Percentiles rank a stretch among this genome's conserved stretches.
Conservation (phyloP, 2,329 filamentous ascomycete species). For the Botryotinia narcissicola region DNA sequence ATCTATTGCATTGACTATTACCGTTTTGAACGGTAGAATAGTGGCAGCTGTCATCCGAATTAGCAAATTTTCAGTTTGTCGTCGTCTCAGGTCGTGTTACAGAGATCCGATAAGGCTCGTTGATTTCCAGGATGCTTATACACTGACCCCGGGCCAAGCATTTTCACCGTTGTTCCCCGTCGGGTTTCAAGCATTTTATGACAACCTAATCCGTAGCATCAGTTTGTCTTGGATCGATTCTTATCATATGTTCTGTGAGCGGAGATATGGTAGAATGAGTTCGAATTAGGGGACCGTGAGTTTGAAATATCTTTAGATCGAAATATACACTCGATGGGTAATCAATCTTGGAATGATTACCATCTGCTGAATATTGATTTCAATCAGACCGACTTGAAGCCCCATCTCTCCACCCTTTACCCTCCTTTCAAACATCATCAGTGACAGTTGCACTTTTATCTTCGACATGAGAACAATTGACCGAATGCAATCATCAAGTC, state of each 20-base stretch:
- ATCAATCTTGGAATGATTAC: background rate
- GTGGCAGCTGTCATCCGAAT: slow-evolving; percentile 2
- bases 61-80: background rate
- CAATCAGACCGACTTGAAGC: background rate
- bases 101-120: background rate
- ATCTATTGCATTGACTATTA: background rate
- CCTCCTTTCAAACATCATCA: background rate
- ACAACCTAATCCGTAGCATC: background rate
- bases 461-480: too few relatives aligned
- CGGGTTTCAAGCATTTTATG: background rate
- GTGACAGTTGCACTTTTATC: background rate
- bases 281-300: background rate
- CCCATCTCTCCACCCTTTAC: too few relatives aligned
- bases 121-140: background rate
- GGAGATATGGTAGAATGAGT: background rate
- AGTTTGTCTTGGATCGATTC: background rate
- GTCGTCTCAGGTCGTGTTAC: background rate
- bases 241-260: background rate
- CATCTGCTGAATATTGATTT: too few relatives aligned
- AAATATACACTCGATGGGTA: background rate
- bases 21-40: background rate
- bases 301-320: too few relatives aligned
- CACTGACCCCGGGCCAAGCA: background rate
- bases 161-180: background rate
- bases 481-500: background rate